Base-by-base conservation (phyloP, 2,329 filamentous ascomycete genomes). In the Trichoderma sp. region DNA sequence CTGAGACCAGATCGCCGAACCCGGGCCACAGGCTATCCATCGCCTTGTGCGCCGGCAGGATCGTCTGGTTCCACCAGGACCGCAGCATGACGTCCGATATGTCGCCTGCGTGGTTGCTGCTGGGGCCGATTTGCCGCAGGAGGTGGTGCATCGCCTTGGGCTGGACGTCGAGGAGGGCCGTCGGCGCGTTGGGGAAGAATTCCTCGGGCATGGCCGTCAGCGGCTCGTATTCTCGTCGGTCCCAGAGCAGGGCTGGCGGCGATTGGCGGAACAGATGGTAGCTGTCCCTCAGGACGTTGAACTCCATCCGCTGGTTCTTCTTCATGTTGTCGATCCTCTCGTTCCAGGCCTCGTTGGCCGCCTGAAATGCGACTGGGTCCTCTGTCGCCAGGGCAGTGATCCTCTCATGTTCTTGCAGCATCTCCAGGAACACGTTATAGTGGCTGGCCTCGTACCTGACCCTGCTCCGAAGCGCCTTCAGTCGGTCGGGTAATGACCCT, bases 141-240 rank as follows among this genome's bases (percentile, higher is more conserved):
- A 85, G 70, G 1, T 78, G 80, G 69, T 82, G 79, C 67, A 82
- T 76, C 3, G 79, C 73, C 69, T 83, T 82, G 3, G 91, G 90
- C 68, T 88, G 84, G 66, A 92, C 79, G 73, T 93, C 90, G 17
- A 93, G 74, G 3, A 94, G 83, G 12, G 80, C 77, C 63, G 86
- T 79, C 7, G 81, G 78, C 9, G 81, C 75, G 26, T 82, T 79
- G 1, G 91, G 92, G 74, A 82, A 91, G 71, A 92, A 89, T 69
- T 96, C 93, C 0, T 82, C 72, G 0, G 76, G 59, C 5, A 79
- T 67, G 3, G 85, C 83, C 26, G 79, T 75, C 17, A 97, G 79
- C 0, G 92, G 90, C 71, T 96, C 91, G 71, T 86, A 87, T 2
- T 80, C 77, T 17, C 93, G 87, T 1, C 84, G 82, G 74, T 96